Base-by-base conservation (phyloP, 331 rosid species). In the Quercus lobata region DNA sequence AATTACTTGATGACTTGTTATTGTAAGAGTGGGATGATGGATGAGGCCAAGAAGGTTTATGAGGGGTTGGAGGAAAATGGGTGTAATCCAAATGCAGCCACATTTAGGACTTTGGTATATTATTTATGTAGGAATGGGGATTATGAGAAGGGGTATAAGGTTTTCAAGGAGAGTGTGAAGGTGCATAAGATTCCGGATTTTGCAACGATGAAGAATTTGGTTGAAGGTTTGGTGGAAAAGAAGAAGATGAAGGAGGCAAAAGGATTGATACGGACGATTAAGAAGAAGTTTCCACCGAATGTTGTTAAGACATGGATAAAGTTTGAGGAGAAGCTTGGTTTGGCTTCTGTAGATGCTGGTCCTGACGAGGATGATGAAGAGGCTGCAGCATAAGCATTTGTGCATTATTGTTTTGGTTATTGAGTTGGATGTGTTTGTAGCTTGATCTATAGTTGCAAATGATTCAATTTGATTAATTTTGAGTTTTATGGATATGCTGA, bases 91-190 rank as follows among this genome's bases (percentile, higher is more conserved):
- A 92, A 92, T 63, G 87, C 94, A 0, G 89, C 91, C 5, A 90
- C 92, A 15, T 92, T 87, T 71, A 79, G 91, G 57, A 85, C 85
- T 10, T 53, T 82, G 86, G 78, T 92, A 61, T 87, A 24, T 74
- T 19, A 88, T 77, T 73, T 90, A 32, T 86, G 97, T 80, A 77
- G 71, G 76, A 80, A 34, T 72, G 97, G 58, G 68, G 77, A 84
- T 78, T 85, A 71, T 72, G 91, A 84, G 76, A 77, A 71, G 57
- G 94, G 86, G 72, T 85, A 86, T 34, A 58, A 63, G 72, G 66
- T 88, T 81, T 92, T 87, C 83, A 84, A 90, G 90, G 87, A 78
- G 81, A 92, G 97, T 71, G 94, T 83, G 82, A 78, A 69, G 86
- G 49, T 82, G 84, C 80, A 81, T 61, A 92, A 75, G 87, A 85